Conservation (phyloP, 768 basidiomycete genomes). For the Auriscalpium vulgare region DNA sequence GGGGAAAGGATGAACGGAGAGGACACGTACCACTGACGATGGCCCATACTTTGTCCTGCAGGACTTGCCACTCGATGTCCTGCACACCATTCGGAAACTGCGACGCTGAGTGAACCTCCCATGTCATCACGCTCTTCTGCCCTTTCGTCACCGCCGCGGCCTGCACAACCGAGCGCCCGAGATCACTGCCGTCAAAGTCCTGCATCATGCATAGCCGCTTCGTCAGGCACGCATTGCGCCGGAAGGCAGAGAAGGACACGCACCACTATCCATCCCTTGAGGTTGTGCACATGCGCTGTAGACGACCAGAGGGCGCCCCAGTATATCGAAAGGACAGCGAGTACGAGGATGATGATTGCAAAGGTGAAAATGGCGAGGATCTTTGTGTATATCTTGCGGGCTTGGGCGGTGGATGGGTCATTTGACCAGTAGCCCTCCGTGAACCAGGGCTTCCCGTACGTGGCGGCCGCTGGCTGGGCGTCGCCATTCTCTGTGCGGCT, state of each 20-base stretch:
- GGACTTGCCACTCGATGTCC: slow-evolving; percentile 36
- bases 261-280: slow-evolving; percentile 54
- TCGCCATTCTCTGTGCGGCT: not conserved
- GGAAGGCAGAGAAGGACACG: slow-evolving; percentile 15
- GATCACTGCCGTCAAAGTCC: slow-evolving; percentile 53
- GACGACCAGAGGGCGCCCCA: slow-evolving; percentile 51
- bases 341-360: slow-evolving; percentile 30
- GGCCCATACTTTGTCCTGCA: slow-evolving; percentile 46
- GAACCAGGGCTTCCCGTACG: slow-evolving; percentile 7
- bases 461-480: not conserved
- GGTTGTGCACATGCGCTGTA: slow-evolving; percentile 27
- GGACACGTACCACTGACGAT: slow-evolving; percentile 41
- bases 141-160: slow-evolving; percentile 26
- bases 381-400: slow-evolving; percentile 34
- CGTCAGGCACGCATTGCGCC: not conserved
- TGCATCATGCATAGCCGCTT: slow-evolving; percentile 12
- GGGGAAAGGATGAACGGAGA: not conserved
- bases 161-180: slow-evolving; percentile 40
- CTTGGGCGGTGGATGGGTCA: slow-evolving; percentile 14
- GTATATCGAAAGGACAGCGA: slow-evolving; percentile 47
- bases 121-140: slow-evolving; percentile 30
- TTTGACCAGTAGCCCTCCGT: slow-evolving; percentile 13
- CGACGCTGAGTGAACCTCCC: slow-evolving; percentile 34
- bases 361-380: slow-evolving; percentile 29
- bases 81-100: slow-evolving; percentile 37